Conservation (phyloP, 768 basidiomycete species). For the Pluteus cervinus region DNA sequence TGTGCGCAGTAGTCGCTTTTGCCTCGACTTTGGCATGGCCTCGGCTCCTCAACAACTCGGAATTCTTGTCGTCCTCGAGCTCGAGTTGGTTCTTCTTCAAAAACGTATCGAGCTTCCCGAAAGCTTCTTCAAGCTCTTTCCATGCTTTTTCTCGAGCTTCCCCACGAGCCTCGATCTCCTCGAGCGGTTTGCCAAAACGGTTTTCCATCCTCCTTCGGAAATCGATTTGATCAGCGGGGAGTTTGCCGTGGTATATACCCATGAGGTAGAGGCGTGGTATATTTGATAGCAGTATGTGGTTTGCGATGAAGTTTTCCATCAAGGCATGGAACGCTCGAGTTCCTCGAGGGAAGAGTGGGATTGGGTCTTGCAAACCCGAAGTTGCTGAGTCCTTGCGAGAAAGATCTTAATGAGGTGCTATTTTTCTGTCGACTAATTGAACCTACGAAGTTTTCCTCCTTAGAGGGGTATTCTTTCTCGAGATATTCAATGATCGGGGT, state of each 20-base stretch:
- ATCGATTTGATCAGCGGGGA: slow-evolving; percentile 12
- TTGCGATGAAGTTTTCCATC: slow-evolving; percentile 14
- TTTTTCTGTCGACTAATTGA: too few species aligned
- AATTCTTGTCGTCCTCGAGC: background rate
- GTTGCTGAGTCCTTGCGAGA: too few species aligned
- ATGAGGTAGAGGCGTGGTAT: slow-evolving; percentile 14
- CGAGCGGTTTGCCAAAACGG: slow-evolving; percentile 12
- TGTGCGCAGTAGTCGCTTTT: too few species aligned
- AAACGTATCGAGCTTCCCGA: slow-evolving; percentile 4
- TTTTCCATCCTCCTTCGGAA: slow-evolving; percentile 13
- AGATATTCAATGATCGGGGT: slow-evolving; percentile 30
- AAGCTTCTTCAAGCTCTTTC: slow-evolving; percentile 13
- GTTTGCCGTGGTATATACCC: slow-evolving; percentile 16
- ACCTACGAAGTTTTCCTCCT: too few species aligned
- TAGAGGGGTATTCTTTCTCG: slow-evolving; percentile 21
- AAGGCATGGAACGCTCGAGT: slow-evolving; percentile 16
- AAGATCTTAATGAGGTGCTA: too few species aligned
- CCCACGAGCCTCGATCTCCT: slow-evolving; percentile 16
- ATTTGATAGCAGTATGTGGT: slow-evolving; percentile 10
- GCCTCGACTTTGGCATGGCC: too few species aligned
- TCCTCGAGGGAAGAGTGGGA: slow-evolving; percentile 15
- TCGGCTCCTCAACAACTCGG: too few species aligned
- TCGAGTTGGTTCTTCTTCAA: background rate
- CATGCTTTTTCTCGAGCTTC: slow-evolving; percentile 16
- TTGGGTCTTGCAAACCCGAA: too few species aligned